Evolutionary conservation across 1,284 basidiomycete species (phyloP), one percentile per base, ranked within the genome.

Genomic region (Cutaneotrichosporon dermatis): DNA sequence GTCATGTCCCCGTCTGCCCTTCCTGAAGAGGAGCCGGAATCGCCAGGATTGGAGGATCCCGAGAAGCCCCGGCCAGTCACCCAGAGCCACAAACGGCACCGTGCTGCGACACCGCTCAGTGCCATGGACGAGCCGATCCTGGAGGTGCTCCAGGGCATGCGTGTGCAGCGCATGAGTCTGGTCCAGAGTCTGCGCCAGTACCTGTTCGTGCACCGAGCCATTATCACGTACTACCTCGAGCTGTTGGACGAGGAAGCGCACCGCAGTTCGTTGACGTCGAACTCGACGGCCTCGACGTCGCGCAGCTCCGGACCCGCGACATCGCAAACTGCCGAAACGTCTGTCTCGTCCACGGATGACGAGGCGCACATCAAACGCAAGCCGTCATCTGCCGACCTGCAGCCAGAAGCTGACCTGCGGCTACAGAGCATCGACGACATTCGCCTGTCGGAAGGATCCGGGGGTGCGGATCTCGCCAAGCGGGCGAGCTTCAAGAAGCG

Each of bases 131-230:
- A 90, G 59, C 91, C 91, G 4, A 83, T 94, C 43, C 83, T 83
- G 69, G 82, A 85, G 57, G 83, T 93, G 3, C 79, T 94, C 35
- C 88, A 90, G 74, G 89, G 91, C 69, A 92, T 94, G 88, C 83
- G 91, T 51, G 86, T 92, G 71, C 91, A 94, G 78, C 80, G 91
- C 53, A 94, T 94, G 91, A 91, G 89, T 69, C 76, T 94, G 59
- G 92, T 90, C 68, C 91, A 92, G 80, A 91, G 87, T 70, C 77
- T 93, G 69, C 80, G 91, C 61, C 91, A 94, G 79, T 94, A 92
- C 70, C 85, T 93, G 25, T 94, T 93, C 73, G 88, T 92, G 35
- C 89, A 94, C 71, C 86, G 87, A 39, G 90, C 88, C 13, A 84
- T 94, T 62, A 85, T 93, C 57, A 87, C 90, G 71, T 88, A 89